These are phyloP conservation scores for Coprinellus micaceus DNA, from an alignment of 768 basidiomycete species.

Conservation along the genomic window DNA sequence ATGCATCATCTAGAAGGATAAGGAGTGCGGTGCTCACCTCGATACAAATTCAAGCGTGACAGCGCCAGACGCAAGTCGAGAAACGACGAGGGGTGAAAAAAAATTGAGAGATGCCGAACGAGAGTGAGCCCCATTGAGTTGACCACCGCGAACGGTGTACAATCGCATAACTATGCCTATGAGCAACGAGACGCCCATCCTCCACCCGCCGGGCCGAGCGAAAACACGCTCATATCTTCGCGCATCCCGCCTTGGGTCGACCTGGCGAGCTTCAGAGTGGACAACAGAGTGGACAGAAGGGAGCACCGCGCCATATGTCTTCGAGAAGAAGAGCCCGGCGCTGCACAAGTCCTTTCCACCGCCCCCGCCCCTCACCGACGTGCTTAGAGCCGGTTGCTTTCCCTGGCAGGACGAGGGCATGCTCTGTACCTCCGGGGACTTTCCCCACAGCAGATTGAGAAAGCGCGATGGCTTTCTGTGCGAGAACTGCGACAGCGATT, in stretches of 20 bases:
- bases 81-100: constrained; percentile 32
- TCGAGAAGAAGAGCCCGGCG: constrained; percentile 14
- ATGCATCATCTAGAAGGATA: constrained; percentile 48
- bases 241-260: constrained; percentile 45
- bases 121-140: constrained; percentile 96
- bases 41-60: not conserved
- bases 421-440: constrained; percentile 90
- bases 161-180: constrained; percentile 89
- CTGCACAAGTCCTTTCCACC: constrained; percentile 46
- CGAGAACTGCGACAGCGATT: constrained; percentile 84
- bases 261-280: constrained; percentile 29
- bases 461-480: constrained; percentile 53
- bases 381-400: constrained; percentile 75
- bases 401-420: constrained; percentile 53
- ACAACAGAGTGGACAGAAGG: constrained; percentile 58
- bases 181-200: constrained; percentile 61
- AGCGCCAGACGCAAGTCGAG: constrained; percentile 18
- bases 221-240: constrained; percentile 75
- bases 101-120: constrained; percentile 60
- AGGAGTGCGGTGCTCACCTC: constrained; percentile 18
- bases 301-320: constrained; percentile 32
- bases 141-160: constrained; percentile 47
- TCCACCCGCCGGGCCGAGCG: constrained; percentile 40
- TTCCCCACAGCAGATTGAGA: constrained; percentile 75
- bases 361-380: constrained; percentile 54